Evolutionary conservation across 208 protist genomes (phyloP).

Genomic region (Leishmania major): DNA sequence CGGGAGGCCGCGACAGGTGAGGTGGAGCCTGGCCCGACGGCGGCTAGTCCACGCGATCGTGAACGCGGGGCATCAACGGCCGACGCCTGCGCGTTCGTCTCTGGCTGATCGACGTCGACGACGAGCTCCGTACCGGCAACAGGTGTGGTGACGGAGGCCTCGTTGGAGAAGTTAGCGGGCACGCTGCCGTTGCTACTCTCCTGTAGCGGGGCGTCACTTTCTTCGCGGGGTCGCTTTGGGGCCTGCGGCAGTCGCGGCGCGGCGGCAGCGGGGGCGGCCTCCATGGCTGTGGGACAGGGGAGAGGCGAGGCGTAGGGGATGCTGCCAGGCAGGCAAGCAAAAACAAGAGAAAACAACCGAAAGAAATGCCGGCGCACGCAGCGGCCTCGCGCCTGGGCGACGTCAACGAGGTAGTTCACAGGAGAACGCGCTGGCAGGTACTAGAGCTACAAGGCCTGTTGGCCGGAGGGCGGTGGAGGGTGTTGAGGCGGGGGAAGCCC

Average conservation of each 20-base stretch:
- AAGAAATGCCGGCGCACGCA: neutral
- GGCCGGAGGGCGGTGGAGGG: neutral
- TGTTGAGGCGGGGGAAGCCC: neutral
- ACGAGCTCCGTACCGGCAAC: constrained; percentile 11
- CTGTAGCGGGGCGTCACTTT: neutral
- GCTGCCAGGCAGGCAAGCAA: neutral
- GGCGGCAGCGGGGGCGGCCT: neutral
- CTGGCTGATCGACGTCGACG: constrained; percentile 22
- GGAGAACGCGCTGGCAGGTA: neutral
- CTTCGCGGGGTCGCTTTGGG: constrained; percentile 17
- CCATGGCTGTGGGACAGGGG: neutral
- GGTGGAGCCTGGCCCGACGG: neutral
- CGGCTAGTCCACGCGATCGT: neutral
- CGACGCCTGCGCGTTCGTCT: neutral
- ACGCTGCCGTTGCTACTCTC: constrained; percentile 19
- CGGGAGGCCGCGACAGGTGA: neutral
- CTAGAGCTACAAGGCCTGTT: neutral
- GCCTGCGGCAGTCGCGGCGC: constrained; percentile 9
- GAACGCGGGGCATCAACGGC: neutral
- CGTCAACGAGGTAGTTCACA: constrained; percentile 5
- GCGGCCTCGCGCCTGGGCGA: neutral
- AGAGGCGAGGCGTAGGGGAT: neutral
- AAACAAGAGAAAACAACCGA: neutral
- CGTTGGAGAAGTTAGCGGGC: constrained; percentile 19
- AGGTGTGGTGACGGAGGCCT: constrained; percentile 7